Percentiles rank a stretch among this genome's conserved stretches.
phyloP scores from a whole-genome alignment of 2,329 filamentous ascomycete species.

The Cordyceps cateniannulata region DNA sequence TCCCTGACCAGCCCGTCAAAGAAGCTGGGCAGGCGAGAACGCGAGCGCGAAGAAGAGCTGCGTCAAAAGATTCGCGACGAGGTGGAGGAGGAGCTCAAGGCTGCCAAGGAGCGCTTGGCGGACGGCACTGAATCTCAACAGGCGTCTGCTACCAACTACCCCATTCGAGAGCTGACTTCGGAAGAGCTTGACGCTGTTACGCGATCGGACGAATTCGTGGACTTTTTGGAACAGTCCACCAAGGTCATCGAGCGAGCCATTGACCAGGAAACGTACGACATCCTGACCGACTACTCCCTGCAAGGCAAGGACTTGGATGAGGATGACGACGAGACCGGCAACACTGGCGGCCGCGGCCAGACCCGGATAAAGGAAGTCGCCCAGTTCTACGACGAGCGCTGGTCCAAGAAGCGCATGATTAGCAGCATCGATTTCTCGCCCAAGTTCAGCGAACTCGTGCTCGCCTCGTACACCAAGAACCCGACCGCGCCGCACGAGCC shows the following conservation, averaged over 20 bases:
- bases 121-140: conserved; percentile 32
- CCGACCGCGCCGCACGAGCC: conserved; percentile 90
- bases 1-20: conserved; percentile 59
- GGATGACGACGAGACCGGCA: conserved; percentile 71
- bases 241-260: conserved; percentile 95
- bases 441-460: conserved; percentile 86
- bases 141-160: conserved; percentile 51
- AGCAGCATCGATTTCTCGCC: conserved; percentile 93
- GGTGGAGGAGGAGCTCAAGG: conserved; percentile 85
- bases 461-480: conserved; percentile 96
- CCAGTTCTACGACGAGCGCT: conserved; percentile 91
- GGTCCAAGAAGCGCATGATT: conserved; percentile 97
- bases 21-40: conserved; percentile 69
- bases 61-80: conserved; percentile 77
- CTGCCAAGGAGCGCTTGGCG: conserved; percentile 54
- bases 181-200: conserved; percentile 90
- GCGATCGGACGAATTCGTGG: conserved; percentile 85
- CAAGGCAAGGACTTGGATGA: conserved; percentile 70
- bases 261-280: conserved; percentile 87
- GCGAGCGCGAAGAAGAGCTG: conserved; percentile 82
- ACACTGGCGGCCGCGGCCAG: conserved; percentile 63
- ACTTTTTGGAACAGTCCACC: conserved; percentile 90
- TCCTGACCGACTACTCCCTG: conserved; percentile 88
- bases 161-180: conserved; percentile 68
- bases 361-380: conserved; percentile 78